phyloP scores from a whole-genome alignment of 2,329 filamentous ascomycete species.

The Chrysoporthe deuterocubensis region DNA sequence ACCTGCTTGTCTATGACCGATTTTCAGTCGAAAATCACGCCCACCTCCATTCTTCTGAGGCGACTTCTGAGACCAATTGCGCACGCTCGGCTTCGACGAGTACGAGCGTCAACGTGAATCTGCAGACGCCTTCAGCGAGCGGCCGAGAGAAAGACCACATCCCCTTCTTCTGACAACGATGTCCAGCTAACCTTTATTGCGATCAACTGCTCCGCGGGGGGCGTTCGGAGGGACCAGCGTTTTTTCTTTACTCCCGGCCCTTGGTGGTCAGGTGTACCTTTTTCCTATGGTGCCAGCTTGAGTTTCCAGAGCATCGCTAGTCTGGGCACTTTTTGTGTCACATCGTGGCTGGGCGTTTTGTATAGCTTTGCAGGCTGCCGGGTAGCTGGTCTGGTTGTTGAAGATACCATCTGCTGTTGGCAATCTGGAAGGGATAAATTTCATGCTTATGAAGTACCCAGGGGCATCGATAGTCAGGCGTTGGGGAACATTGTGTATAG shows the following conservation, averaged over 20 bases:
- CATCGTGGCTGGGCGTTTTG: neutral
- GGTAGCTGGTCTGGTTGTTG: conserved; percentile 7
- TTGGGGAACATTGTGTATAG: conserved; percentile 19
- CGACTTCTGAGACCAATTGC: neutral
- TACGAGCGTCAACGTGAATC: neutral
- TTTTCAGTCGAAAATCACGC: neutral
- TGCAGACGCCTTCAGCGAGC: neutral
- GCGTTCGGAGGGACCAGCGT: neutral
- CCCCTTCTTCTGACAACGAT: conserved; percentile 12
- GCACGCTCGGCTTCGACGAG: neutral
- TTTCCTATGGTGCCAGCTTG: neutral
- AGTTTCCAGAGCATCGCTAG: neutral
- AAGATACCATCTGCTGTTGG: conserved; percentile 23
- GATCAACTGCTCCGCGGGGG: neutral
- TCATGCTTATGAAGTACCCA: neutral
- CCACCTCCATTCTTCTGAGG: neutral
- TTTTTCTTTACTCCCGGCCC: neutral
- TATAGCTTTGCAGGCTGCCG: conserved; percentile 6
- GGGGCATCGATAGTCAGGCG: conserved; percentile 3
- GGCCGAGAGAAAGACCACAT: neutral
- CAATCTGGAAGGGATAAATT: conserved; percentile 11
- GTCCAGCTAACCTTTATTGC: conserved; percentile 7
- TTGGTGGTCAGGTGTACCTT: neutral
- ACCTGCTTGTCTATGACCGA: conserved; percentile 2
- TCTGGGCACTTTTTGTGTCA: conserved; percentile 13